Conservation (phyloP, 768 basidiomycete genomes). For the Termitomyces sp. region DNA sequence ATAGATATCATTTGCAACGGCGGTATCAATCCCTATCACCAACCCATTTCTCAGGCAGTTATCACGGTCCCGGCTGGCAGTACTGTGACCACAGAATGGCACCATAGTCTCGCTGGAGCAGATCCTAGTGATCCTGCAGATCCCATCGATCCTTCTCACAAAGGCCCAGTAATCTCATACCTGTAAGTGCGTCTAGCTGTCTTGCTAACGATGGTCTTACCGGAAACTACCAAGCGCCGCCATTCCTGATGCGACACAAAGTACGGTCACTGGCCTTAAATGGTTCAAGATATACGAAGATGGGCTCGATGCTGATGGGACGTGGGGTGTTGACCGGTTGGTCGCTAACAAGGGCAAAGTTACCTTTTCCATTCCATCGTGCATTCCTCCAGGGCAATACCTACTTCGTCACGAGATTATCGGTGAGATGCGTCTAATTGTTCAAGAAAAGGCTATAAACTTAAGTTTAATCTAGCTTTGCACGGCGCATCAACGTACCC, state of each 20-base stretch:
- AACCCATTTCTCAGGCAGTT: slow-evolving; percentile 37
- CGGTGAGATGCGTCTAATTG: slow-evolving; percentile 23
- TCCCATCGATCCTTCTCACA: slow-evolving; percentile 46
- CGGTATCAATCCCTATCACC: slow-evolving; percentile 50
- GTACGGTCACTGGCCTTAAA: slow-evolving; percentile 39
- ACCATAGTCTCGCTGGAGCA: slow-evolving; percentile 41
- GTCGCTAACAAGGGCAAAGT: slow-evolving; percentile 47
- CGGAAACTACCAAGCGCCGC: slow-evolving; percentile 31
- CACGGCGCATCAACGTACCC: slow-evolving; percentile 42
- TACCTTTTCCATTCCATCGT: slow-evolving; percentile 39
- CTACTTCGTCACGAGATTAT: slow-evolving; percentile 48
- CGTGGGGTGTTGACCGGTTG: slow-evolving; percentile 44
- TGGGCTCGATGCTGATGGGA: slow-evolving; percentile 26
- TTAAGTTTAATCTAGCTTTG: slow-evolving; percentile 25
- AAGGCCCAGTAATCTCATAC: slow-evolving; percentile 48
- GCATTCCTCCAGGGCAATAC: slow-evolving; percentile 43
- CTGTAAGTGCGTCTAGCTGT: slow-evolving; percentile 29
- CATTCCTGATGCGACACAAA: slow-evolving; percentile 40
- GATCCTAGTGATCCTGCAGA: slow-evolving; percentile 36
- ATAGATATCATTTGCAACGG: slow-evolving; percentile 51
- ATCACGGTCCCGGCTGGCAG: slow-evolving; percentile 50
- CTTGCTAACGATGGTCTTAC: neutral
- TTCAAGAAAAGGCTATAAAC: neutral
- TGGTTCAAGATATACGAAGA: slow-evolving; percentile 56
- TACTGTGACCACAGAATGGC: slow-evolving; percentile 48